phyloP scores from a whole-genome alignment of 768 basidiomycete species.

The Kwoniella heveanensis region DNA sequence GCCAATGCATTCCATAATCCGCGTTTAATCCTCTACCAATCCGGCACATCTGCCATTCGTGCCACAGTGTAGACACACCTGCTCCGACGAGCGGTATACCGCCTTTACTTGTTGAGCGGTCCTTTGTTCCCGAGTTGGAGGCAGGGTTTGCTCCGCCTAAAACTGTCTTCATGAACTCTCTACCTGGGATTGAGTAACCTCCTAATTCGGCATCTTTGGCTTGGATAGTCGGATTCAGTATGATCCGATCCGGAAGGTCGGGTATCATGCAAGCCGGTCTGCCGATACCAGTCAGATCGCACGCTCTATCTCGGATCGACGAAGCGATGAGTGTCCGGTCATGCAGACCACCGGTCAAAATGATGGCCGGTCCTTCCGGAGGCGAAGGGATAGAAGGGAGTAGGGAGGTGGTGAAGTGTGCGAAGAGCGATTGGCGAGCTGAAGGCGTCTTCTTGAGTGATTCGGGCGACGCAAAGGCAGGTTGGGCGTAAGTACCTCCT shows the following conservation, averaged over 20 bases:
- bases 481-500: conserved; percentile 41
- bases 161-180: conserved; percentile 17
- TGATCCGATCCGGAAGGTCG: conserved; percentile 25
- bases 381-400: conserved; percentile 36
- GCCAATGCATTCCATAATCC: conserved; percentile 42
- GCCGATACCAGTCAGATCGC: conserved; percentile 47
- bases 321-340: conserved; percentile 34
- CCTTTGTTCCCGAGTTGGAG: background rate
- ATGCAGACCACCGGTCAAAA: conserved; percentile 48
- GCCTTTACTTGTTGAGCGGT: background rate
- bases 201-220: conserved; percentile 30
- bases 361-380: conserved; percentile 42
- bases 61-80: conserved; percentile 48
- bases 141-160: conserved; percentile 18
- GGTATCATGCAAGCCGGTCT: conserved; percentile 43
- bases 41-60: conserved; percentile 49
- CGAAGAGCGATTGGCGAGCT: conserved; percentile 45
- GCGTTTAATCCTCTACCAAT: conserved; percentile 41
- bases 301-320: conserved; percentile 30
- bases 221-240: conserved; percentile 31
- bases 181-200: conserved; percentile 40
- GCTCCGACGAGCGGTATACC: conserved; percentile 46
- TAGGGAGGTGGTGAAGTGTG: conserved; percentile 45
- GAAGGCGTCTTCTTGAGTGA: conserved; percentile 9
- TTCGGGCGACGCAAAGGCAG: conserved; percentile 29